These are phyloP conservation scores for Pleurotus tuoliensis DNA, from an alignment of 768 basidiomycete species.

Conservation along the genomic window DNA sequence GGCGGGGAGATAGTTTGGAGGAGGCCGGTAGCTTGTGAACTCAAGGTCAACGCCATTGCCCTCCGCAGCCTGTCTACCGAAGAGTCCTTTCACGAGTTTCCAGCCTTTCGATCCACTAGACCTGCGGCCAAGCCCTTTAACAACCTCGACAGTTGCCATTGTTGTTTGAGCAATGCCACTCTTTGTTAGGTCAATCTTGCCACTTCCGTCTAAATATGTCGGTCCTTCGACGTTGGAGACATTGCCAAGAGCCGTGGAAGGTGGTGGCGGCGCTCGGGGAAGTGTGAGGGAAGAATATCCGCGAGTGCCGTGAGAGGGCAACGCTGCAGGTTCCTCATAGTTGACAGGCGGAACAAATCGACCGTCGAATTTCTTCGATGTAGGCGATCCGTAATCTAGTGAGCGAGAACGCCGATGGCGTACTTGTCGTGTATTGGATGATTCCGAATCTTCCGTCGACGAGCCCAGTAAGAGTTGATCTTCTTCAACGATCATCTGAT, in stretches of 20 bases:
- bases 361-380: not conserved
- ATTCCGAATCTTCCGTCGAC: not conserved
- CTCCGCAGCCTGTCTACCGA: conserved; percentile 17
- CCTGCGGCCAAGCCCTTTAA: conserved; percentile 45
- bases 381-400: conserved; percentile 1
- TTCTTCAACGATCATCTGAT: conserved; percentile 1
- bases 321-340: conserved; percentile 20
- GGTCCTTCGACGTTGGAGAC: not conserved
- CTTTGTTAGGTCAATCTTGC: conserved; percentile 67
- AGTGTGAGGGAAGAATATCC: conserved; percentile 54
- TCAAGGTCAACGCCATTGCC: conserved; percentile 36
- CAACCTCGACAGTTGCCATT: conserved; percentile 85
- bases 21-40: conserved; percentile 67
- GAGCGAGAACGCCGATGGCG: conserved; percentile 6
- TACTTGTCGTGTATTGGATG: not conserved
- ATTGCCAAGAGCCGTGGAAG: conserved; percentile 16
- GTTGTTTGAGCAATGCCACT: conserved; percentile 81
- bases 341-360: conserved; percentile 18
- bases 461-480: not conserved
- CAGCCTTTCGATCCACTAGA: conserved; percentile 10
- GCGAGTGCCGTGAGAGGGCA: conserved; percentile 53
- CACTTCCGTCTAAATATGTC: conserved; percentile 27
- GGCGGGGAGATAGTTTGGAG: conserved; percentile 69
- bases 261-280: conserved; percentile 42
- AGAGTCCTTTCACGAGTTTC: conserved; percentile 3